Evolutionary conservation across 2,329 filamentous ascomycete genomes (phyloP).

Genomic region (Penicillium sp.): DNA sequence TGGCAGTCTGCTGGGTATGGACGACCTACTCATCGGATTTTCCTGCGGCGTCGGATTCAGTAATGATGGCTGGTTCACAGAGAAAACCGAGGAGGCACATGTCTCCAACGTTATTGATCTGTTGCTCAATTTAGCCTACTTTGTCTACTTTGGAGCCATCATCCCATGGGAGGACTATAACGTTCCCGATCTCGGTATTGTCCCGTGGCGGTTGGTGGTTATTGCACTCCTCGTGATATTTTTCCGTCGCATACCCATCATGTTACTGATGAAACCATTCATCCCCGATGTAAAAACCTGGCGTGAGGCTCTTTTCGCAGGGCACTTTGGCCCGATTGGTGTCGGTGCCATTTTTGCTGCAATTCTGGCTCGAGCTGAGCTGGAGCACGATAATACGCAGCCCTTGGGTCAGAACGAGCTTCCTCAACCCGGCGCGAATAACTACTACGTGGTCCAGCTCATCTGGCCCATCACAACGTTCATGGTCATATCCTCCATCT

Average conservation of each 20-base stretch:
- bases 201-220: conserved; percentile 88
- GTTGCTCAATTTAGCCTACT: conserved; percentile 94
- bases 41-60: conserved; percentile 97
- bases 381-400: conserved; percentile 74
- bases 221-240: conserved; percentile 92
- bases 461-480: conserved; percentile 98
- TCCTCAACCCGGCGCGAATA: conserved; percentile 52
- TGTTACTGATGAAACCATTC: conserved; percentile 85
- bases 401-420: conserved; percentile 67
- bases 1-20: conserved; percentile 84
- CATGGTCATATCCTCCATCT: conserved; percentile 87
- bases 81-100: conserved; percentile 97
- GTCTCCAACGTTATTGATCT: conserved; percentile 99
- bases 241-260: conserved; percentile 93
- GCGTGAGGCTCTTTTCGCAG: conserved; percentile 94
- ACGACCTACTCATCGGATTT: conserved; percentile 93
- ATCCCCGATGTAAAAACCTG: conserved; percentile 98
- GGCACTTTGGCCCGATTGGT: conserved; percentile 96
- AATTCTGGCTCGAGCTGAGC: conserved; percentile 87
- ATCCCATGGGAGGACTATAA: conserved; percentile 96
- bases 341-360: conserved; percentile 96
- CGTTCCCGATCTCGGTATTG: conserved; percentile 68
- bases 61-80: conserved; percentile 97
- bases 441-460: conserved; percentile 73
- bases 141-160: conserved; percentile 96